Conservation (phyloP, 345 rosid species). For the Eucalyptus melliodora region DNA sequence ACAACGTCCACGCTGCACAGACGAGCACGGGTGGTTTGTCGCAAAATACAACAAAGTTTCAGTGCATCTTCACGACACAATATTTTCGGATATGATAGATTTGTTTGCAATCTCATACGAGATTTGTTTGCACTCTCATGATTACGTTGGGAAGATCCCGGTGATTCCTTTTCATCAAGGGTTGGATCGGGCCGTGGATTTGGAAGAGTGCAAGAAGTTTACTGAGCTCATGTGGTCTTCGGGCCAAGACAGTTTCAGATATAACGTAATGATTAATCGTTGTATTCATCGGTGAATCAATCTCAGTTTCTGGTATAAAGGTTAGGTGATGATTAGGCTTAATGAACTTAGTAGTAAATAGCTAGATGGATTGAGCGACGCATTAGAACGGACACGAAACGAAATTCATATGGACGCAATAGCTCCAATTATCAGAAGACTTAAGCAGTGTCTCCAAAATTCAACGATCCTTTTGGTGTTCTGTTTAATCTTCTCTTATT, state of each 20-base stretch:
- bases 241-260: constrained; percentile 16
- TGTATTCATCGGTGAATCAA: background rate
- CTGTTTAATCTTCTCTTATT: background rate
- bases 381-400: background rate
- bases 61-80: background rate
- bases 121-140: constrained; percentile 15
- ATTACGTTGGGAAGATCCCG: constrained; percentile 11
- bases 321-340: background rate
- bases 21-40: background rate
- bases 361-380: background rate
- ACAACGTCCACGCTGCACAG: background rate
- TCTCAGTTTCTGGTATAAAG: background rate
- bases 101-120: constrained; percentile 4
- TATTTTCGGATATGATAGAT: background rate
- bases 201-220: constrained; percentile 10
- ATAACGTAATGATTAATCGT: background rate
- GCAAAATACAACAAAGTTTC: background rate
- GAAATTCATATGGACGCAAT: background rate
- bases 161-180: constrained; percentile 12
- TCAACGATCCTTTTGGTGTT: background rate
- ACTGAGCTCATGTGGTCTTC: constrained; percentile 24
- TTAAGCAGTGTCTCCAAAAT: background rate
- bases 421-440: background rate
- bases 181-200: constrained; percentile 6
- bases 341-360: background rate